Conservation (phyloP, 2,329 filamentous ascomycete genomes). For the Pyrenochaeta sp. region DNA sequence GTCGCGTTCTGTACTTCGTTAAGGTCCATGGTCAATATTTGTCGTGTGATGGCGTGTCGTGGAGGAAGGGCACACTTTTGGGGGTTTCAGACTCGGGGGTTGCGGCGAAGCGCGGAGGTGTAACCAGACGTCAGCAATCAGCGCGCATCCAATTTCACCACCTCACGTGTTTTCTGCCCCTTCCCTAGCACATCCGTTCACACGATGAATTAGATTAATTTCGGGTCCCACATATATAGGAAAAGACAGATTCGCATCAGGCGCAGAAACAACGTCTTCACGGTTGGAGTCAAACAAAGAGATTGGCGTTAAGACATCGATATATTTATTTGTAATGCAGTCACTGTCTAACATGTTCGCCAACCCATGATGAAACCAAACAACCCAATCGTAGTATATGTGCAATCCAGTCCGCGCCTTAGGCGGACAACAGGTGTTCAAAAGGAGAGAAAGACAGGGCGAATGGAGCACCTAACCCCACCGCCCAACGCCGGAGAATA, state of each 20-base stretch:
- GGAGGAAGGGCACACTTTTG: constrained; percentile 5
- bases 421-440: constrained; percentile 30
- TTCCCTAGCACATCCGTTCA: not conserved
- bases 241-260: not conserved
- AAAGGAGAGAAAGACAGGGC: constrained; percentile 36
- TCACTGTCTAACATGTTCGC: constrained; percentile 51
- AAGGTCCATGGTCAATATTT: constrained; percentile 59
- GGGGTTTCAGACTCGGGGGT: constrained; percentile 19
- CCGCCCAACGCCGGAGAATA: constrained; percentile 38
- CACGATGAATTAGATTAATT: not conserved
- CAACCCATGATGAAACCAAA: constrained; percentile 37
- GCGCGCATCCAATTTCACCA: constrained; percentile 16
- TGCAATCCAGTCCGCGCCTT: constrained; percentile 39
- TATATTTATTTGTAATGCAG: constrained; percentile 47
- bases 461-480: constrained; percentile 34
- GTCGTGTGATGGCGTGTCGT: constrained; percentile 6
- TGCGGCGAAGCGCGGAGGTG: constrained; percentile 37
- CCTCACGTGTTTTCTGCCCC: constrained; percentile 13
- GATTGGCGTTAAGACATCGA: constrained; percentile 27
- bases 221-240: not conserved
- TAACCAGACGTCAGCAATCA: constrained; percentile 16
- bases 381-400: constrained; percentile 47
- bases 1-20: constrained; percentile 64
- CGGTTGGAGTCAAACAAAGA: not conserved
- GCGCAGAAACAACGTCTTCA: not conserved